These are phyloP conservation scores for Hibiscus mutabilis DNA, from an alignment of 345 rosid species.

Conservation along the genomic window DNA sequence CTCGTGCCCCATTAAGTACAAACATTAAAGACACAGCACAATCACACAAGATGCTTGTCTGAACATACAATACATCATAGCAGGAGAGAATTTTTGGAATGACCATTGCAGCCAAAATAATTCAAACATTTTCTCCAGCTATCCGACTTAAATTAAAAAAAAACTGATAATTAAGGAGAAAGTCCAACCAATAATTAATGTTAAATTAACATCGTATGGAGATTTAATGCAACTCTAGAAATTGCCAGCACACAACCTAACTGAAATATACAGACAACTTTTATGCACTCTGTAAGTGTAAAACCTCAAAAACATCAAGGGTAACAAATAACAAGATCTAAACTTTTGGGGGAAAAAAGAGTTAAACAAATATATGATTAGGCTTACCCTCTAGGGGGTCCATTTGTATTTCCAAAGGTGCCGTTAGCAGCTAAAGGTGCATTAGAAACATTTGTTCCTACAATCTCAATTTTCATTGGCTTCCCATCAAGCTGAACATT, in stretches of 20 bases:
- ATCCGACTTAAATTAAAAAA: background rate
- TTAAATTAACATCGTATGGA: background rate
- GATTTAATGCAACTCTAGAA: background rate
- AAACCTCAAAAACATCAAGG: background rate
- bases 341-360: background rate
- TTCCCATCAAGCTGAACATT: slow-evolving; percentile 96
- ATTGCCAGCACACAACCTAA: background rate
- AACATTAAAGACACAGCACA: background rate
- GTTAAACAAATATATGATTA: background rate
- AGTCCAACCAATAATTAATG: background rate
- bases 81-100: too few species aligned
- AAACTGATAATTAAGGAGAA: background rate
- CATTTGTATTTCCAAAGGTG: slow-evolving; percentile 39
- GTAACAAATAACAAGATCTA: background rate
- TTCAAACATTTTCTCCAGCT: background rate
- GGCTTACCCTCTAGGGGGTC: slow-evolving; percentile 46
- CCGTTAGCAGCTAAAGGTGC: slow-evolving; percentile 33
- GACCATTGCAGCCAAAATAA: background rate
- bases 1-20: background rate
- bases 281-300: background rate
- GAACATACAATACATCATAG: too few species aligned
- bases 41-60: background rate
- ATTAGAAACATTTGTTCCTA: slow-evolving; percentile 57
- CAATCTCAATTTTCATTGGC: slow-evolving; percentile 93
- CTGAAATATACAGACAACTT: background rate